Evolutionary conservation across 2,329 filamentous ascomycete species (phyloP), one percentile per base, ranked within the genome.

Genomic region (Fusarium caatingaense): DNA sequence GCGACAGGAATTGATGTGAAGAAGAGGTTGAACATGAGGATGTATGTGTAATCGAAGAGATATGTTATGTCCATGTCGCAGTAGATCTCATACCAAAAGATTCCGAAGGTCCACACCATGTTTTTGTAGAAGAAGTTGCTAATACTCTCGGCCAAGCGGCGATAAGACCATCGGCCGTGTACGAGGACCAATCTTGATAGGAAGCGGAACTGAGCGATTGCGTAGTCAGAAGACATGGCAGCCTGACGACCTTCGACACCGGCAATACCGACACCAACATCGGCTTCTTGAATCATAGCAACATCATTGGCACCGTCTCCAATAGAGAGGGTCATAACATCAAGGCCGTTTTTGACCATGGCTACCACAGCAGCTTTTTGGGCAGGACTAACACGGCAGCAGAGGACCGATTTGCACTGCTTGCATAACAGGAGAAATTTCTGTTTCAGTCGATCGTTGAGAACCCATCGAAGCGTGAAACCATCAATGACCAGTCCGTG

Each of bases 101-200:
- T 92, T 45, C 92, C 88, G 77, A 98, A 95, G 1, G 93, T 96
- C 96, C 96, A 99, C 55, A 98, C 92, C 81, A 99, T 92, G 84
- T 98, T 99, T 91, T 99, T 99, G 89, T 98, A 99, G 85, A 99
- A 99, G 86, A 99, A 99, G 80, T 99, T 99, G 79, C 94, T 93
- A 76, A 97, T 98, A 48, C 91, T 93, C 83, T 99, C 96, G 30
- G 92, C 93, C 79, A 99, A 84, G 74, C 96, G 90, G 56, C 95
- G 89, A 82, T 99, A 99, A n/a, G 94, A 97, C 93, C 94, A 98
- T 62, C 94, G 89, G 62, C 94, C 94, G 78, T 98, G 94, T 7
- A 98, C 94, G 21, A 98, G 87, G 30, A 98, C 88, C 65, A 98
- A 85, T 57, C 94, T 86, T 74, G 94, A 91, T 54, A 98, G 84